A percentile compares a stretch with the other conserved stretches of the same genome.
Evolutionary conservation across 352 stramenopile species (phyloP).

Genomic region (Pythium plurisporium): DNA sequence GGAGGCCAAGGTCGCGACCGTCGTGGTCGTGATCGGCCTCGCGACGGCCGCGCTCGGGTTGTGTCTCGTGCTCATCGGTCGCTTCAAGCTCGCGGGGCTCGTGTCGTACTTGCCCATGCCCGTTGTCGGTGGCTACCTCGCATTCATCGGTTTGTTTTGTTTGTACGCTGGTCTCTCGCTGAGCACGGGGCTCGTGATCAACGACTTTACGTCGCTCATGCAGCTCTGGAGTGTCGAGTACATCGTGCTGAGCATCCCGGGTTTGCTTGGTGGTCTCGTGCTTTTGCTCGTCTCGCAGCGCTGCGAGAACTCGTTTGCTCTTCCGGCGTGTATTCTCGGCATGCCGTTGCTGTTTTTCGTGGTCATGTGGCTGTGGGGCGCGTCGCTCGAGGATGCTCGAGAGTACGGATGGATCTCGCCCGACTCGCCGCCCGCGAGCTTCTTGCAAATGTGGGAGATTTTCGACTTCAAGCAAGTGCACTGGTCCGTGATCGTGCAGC

Average conservation of each 20-base stretch:
- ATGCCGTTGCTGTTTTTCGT: conserved; percentile 92
- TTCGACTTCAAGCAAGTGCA: conserved; percentile 91
- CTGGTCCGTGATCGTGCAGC: conserved; percentile 84
- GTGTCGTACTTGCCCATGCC: conserved; percentile 97
- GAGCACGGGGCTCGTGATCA: conserved; percentile 89
- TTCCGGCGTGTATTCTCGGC: conserved; percentile 79
- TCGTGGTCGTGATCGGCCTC: conserved; percentile 91
- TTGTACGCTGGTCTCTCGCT: conserved; percentile 89
- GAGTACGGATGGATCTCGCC: conserved; percentile 89
- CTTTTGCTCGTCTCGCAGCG: conserved; percentile 82
- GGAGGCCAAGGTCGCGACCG: conserved; percentile 89
- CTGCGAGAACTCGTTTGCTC: conserved; percentile 67
- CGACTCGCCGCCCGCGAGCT: conserved; percentile 46
- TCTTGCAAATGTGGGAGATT: conserved; percentile 78
- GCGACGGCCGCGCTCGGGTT: conserved; percentile 90
- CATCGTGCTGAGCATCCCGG: conserved; percentile 83
- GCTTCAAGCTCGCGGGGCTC: conserved; percentile 91
- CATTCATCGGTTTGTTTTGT: conserved; percentile 97
- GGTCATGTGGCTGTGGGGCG: conserved; percentile 64
- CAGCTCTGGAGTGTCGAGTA: conserved; percentile 60
- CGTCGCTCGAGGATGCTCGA: conserved; percentile 89
- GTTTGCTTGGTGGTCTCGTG: conserved; percentile 72
- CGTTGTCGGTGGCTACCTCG: conserved; percentile 97
- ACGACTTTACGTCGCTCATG: conserved; percentile 77
- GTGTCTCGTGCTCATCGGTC: conserved; percentile 92